These are phyloP conservation scores for Cryphonectria japonica DNA, from an alignment of 2,329 filamentous ascomycete species.

Conservation along the genomic window DNA sequence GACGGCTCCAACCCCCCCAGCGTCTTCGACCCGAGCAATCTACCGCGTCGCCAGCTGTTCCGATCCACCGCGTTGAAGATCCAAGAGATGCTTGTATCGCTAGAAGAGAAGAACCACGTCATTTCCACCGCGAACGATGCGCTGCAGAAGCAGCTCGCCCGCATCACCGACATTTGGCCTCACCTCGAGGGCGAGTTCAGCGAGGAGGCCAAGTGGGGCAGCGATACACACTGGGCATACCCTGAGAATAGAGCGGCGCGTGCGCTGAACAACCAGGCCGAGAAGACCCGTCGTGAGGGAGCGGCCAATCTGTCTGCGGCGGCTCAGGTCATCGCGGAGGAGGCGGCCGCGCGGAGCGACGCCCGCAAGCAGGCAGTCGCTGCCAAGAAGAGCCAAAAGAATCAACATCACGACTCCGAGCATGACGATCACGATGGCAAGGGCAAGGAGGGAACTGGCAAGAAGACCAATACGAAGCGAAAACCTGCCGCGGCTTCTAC, in stretches of 20 bases:
- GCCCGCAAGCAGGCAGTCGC: conserved; percentile 80
- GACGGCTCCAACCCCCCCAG: conserved; percentile 49
- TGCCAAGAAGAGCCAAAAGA: conserved; percentile 73
- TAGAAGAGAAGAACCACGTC: conserved; percentile 98
- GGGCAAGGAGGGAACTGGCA: conserved; percentile 53
- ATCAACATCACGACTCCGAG: conserved; percentile 72
- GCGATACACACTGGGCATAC: conserved; percentile 93
- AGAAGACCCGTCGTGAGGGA: conserved; percentile 78
- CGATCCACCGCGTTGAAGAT: conserved; percentile 78
- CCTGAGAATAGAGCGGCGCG: conserved; percentile 75
- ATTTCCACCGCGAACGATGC: conserved; percentile 91
- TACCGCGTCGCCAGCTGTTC: conserved; percentile 74
- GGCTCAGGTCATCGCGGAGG: conserved; percentile 77
- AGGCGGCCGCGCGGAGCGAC: conserved; percentile 81
- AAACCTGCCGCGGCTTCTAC: conserved; percentile 55
- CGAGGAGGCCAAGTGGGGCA: conserved; percentile 92
- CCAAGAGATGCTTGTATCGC: conserved; percentile 81
- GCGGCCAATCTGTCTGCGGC: conserved; percentile 78
- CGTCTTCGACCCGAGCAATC: conserved; percentile 60
- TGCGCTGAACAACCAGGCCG: conserved; percentile 64
- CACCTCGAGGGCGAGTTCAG: conserved; percentile 88
- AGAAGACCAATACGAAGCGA: conserved; percentile 69
- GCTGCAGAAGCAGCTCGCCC: conserved; percentile 79
- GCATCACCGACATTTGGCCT: conserved; percentile 85
- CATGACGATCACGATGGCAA: conserved; percentile 69